Percentiles rank a stretch among this genome's conserved stretches.
Conservation (phyloP, 2,329 filamentous ascomycete genomes). For the Botrytis cinerea region DNA sequence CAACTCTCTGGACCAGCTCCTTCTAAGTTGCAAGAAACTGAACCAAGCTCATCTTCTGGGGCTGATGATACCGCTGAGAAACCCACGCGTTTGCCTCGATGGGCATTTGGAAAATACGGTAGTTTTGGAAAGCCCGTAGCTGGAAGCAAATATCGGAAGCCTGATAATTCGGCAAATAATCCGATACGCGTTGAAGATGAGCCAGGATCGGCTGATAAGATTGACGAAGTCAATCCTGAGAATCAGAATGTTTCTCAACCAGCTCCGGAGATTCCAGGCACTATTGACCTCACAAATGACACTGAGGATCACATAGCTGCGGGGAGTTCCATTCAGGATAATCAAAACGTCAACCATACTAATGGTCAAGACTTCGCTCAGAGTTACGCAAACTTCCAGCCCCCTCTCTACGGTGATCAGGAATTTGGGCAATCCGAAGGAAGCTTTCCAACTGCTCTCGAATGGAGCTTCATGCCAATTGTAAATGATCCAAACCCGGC, state of each 20-base stretch:
- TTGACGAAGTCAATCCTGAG: not conserved
- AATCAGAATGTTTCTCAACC: not conserved
- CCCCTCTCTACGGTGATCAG: too few relatives aligned
- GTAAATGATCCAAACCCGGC: fast-evolving
- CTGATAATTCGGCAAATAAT: fast-evolving
- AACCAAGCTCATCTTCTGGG: not conserved
- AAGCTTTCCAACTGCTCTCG: not conserved
- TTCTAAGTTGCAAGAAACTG: fast-evolving
- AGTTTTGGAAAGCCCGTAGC: not conserved
- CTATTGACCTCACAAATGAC: not conserved
- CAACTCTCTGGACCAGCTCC: not conserved
- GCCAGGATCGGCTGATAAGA: fast-evolving
- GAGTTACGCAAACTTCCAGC: too few relatives aligned
- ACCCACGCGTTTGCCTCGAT: not conserved
- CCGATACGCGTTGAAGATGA: not conserved
- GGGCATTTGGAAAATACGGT: not conserved
- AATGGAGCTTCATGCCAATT: not conserved
- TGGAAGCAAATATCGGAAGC: not conserved
- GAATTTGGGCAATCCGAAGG: too few relatives aligned
- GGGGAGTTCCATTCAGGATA: fast-evolving
- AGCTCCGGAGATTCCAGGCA: not conserved
- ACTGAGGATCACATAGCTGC: fast-evolving
- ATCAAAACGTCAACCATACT: not conserved
- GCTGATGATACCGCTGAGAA: not conserved
- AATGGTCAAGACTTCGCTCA: not conserved